phyloP scores from a whole-genome alignment of 2,329 filamentous ascomycete genomes.

The Zelopaecilomyces penicillatus region DNA sequence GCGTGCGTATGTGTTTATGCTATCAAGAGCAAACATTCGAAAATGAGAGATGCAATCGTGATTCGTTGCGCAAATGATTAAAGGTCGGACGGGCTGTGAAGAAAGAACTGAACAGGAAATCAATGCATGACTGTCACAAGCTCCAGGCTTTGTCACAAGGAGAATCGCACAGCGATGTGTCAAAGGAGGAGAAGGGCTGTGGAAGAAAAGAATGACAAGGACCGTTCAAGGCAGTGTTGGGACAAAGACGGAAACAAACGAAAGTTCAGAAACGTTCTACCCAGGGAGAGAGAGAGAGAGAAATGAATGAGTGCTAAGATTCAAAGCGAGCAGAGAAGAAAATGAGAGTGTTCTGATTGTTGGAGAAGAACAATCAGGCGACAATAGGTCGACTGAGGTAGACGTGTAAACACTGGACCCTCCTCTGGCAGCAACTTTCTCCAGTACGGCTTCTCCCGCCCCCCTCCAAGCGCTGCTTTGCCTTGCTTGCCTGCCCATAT shows the following conservation, averaged over 20 bases:
- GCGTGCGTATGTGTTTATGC: no score
- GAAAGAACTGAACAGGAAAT: not conserved
- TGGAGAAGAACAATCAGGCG: slow-evolving; percentile 9
- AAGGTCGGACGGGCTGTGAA: not conserved
- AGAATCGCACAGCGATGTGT: not conserved
- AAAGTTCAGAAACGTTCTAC: no score
- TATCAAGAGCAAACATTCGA: not conserved
- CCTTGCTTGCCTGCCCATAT: not conserved
- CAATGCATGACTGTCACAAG: slow-evolving; percentile 4
- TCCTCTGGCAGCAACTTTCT: no score
- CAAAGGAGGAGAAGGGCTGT: not conserved
- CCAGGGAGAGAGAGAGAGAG: no score
- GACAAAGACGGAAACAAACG: no score
- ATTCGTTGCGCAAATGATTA: slow-evolving; percentile 1
- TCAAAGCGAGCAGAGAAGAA: not conserved
- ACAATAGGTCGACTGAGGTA: slow-evolving; percentile 4
- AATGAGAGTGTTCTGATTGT: slow-evolving; percentile 2
- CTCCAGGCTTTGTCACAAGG: slow-evolving; percentile 5
- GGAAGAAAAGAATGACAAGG: slow-evolving; percentile 2
- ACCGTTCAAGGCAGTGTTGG: no score
- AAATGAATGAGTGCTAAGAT: no score
- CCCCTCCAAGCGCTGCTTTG: no score
- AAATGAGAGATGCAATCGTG: slow-evolving; percentile 1
- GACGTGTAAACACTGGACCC: no score
- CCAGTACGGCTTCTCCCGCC: no score